Evolutionary conservation across 108 stramenopile species (phyloP), one percentile per base, ranked within the genome.

Genomic region (Schizochytrium sp.): DNA sequence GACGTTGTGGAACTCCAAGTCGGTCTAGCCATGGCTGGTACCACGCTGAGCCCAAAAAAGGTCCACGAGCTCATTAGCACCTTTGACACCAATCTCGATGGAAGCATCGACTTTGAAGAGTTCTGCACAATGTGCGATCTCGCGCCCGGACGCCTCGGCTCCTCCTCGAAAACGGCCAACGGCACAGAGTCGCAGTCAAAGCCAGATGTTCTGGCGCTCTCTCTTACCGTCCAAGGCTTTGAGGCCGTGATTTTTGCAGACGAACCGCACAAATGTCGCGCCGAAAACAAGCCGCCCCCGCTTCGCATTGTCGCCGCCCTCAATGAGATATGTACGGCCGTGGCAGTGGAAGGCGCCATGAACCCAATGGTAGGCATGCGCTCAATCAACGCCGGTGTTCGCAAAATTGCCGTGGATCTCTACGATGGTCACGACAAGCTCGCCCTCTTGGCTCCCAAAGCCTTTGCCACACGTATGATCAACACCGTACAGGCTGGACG

Each of bases 91-190:
- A 53, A 83, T n/a, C 44, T 21, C 48, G 51, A 83, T 53, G 72
- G 72, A 5, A 10, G 18, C 51, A 83, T 83, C n/a, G 72, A 83
- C 51, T 83, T 83, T 53, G 28, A 83, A 5, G 72, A 83, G 51
- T 83, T 83, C 72, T 83, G 72, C 51, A 51, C 72, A 5, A 83
- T 83, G 44, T 83, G 72, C 51, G 72, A 83, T 12, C 72, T 83
- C 51, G 72, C 72, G n/a, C 72, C 72, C 44, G 51, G 23, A 47
- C 63, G 63, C 10, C 63, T 69, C 14, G 55, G 55, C 55, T 8
- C 12, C 55, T 8, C 14, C 55, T 8, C 55, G 12, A 14, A 14
- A 14, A 14, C 12, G 12, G 55, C 8, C 12, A 14, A 57, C 0
- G 55, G 55, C 55, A 14, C 55, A 14, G 55, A 14, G 12, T 10